phyloP scores from a whole-genome alignment of 129 eudicot genomes.

The Flaveria linearis region DNA sequence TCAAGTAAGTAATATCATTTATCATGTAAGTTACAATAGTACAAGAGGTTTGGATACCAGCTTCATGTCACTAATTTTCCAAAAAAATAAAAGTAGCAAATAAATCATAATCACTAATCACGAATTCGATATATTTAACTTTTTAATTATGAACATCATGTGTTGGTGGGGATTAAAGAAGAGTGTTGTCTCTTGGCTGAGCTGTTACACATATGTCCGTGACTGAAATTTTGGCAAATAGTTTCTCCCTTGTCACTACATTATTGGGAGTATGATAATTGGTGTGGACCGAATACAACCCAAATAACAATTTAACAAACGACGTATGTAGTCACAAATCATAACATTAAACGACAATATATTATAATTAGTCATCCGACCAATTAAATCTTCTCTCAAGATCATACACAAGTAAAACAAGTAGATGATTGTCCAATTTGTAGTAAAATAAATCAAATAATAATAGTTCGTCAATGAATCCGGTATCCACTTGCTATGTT shows the following conservation, averaged over 20 bases:
- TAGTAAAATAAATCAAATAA: too few species aligned
- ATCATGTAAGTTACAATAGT: too few species aligned
- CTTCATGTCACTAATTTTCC: too few species aligned
- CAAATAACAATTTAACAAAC: not conserved
- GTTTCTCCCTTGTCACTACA: not conserved
- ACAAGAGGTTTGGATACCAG: not conserved
- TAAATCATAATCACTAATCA: not conserved
- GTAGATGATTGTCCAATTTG: too few species aligned
- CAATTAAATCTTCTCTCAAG: not conserved
- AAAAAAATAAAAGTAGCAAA: too few species aligned
- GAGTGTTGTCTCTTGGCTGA: constrained; percentile 2
- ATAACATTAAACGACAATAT: not conserved
- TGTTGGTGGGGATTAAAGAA: constrained; percentile 5
- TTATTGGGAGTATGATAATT: not conserved
- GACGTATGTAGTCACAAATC: not conserved
- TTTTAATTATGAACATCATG: not conserved
- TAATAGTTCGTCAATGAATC: too few species aligned
- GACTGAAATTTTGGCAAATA: constrained; percentile 7
- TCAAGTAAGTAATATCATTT: too few species aligned
- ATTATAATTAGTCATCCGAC: not conserved
- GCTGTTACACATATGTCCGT: constrained; percentile 2
- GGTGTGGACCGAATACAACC: not conserved
- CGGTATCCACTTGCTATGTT: too few species aligned
- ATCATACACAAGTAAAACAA: too few species aligned
- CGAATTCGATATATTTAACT: not conserved